Evolutionary conservation across 768 basidiomycete genomes (phyloP).

Genomic region (Cystofilobasidium macerans): DNA sequence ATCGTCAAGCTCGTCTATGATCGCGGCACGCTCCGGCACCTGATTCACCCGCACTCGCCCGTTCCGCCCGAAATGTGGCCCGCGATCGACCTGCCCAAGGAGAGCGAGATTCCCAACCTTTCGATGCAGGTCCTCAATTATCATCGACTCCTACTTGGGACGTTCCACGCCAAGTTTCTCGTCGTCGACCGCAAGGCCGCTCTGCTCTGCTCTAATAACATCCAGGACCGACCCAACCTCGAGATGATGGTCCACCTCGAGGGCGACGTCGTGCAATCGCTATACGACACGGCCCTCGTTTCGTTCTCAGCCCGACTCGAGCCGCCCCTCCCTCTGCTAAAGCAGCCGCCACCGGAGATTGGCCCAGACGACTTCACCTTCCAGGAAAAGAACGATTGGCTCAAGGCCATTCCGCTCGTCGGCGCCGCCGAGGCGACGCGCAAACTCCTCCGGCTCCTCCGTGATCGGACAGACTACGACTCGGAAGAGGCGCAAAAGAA

Average conservation of each 20-base stretch:
- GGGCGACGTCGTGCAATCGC: slow-evolving; percentile 56
- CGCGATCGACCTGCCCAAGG: slow-evolving; percentile 38
- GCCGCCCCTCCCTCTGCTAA: slow-evolving; percentile 44
- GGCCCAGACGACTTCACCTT: slow-evolving; percentile 41
- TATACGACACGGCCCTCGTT: slow-evolving; percentile 59
- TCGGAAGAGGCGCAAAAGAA: slow-evolving; percentile 31
- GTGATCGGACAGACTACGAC: slow-evolving; percentile 30
- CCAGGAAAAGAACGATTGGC: slow-evolving; percentile 41
- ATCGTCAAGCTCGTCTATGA: slow-evolving; percentile 63
- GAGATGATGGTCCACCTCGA: slow-evolving; percentile 62
- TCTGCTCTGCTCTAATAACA: slow-evolving; percentile 56
- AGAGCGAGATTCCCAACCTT: slow-evolving; percentile 53
- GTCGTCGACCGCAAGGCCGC: slow-evolving; percentile 59
- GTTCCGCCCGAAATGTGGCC: slow-evolving; percentile 22
- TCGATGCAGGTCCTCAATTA: slow-evolving; percentile 32
- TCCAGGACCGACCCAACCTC: slow-evolving; percentile 46
- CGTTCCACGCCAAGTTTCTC: slow-evolving; percentile 62
- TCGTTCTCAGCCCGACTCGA: slow-evolving; percentile 49
- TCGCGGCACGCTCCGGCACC: slow-evolving; percentile 51
- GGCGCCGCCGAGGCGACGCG: slow-evolving; percentile 42
- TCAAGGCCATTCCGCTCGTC: slow-evolving; percentile 41
- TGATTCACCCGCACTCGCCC: slow-evolving; percentile 22
- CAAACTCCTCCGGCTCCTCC: slow-evolving; percentile 33
- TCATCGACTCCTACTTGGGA: slow-evolving; percentile 48
- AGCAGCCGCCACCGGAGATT: slow-evolving; percentile 27